Base-by-base conservation (phyloP, 345 rosid species). In the Hirschfeldia incana region DNA sequence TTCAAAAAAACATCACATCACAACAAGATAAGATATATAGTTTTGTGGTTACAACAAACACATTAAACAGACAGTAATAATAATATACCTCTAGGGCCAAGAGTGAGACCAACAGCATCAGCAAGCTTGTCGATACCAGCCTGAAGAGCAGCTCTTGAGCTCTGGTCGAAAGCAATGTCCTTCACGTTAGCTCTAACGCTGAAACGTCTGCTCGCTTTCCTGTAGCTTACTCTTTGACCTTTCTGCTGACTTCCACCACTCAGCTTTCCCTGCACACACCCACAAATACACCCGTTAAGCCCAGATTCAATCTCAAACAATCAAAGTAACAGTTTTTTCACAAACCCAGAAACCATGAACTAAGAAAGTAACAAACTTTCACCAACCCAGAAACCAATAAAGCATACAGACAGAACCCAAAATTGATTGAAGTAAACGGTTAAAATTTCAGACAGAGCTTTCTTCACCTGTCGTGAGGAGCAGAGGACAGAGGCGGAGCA, bases 111-210 rank as follows among this genome's bases (percentile, higher is more conserved):
- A 37, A 96, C 99, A 53, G 86, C 88, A 78, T 96, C 99, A 42
- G 97, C 89, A 76, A 96, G 98, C 87, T 90, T 95, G 75, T 95
- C 99, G 49, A 93, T 91, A 65, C 99, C 99, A 21, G 88, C 67
- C 84, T 96, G 99, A 79, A 96, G 89, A 30, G 97, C 90, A 90
- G 3, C 70, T 84, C 97, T 88, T 1, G 99, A 90, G 2, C 61
- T 60, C 80, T 96, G 98, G 83, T 90, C 99, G 72, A 96, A 96
- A 10, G 94, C 92, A 37, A 96, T 93, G 1, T 96, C 97, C 81
- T 96, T 96, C 0, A 94, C 99, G 71, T 76, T 46, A 1, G 97
- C 98, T 80, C 59, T 62, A 70, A 93, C 98, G 0, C 83, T 60
- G 74, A 93, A 88, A 76, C 91, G 83, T 67, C 86, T 84, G 80